Evolutionary conservation across 768 basidiomycete genomes (phyloP).

Genomic region (Roridomyces roridus): DNA sequence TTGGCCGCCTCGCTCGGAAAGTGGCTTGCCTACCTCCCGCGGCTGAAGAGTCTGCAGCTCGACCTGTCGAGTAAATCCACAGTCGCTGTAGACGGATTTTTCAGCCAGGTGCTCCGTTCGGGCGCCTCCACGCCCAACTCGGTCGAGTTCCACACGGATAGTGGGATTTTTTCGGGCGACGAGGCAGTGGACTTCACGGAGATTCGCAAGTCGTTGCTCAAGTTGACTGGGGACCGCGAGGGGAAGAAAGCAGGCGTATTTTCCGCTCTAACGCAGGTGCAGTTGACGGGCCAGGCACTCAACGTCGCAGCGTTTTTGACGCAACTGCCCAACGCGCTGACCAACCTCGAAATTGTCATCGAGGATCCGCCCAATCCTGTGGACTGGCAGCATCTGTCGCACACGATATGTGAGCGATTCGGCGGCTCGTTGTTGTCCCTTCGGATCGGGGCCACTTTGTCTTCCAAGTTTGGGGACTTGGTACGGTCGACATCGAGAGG

Average conservation of each 20-base stretch:
- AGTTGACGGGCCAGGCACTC: conserved; percentile 71
- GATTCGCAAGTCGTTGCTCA: conserved; percentile 71
- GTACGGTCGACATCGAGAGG: conserved; percentile 74
- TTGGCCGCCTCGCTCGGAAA: conserved; percentile 72
- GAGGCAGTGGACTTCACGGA: conserved; percentile 75
- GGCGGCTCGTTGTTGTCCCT: conserved; percentile 63
- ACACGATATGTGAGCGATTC: conserved; percentile 67
- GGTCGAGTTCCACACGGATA: conserved; percentile 65
- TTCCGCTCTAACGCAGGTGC: conserved; percentile 60
- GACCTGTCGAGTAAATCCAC: conserved; percentile 73
- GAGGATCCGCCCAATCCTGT: conserved; percentile 79
- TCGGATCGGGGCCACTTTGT: conserved; percentile 67
- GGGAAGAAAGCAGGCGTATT: conserved; percentile 63
- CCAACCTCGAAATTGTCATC: conserved; percentile 75
- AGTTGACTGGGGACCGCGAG: conserved; percentile 59
- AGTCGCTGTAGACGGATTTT: conserved; percentile 81
- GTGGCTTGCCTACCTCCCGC: conserved; percentile 71
- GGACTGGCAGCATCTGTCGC: conserved; percentile 78
- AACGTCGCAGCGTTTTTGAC: conserved; percentile 77
- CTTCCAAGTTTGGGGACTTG: conserved; percentile 82
- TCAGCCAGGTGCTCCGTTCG: conserved; percentile 67
- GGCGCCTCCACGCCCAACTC: conserved; percentile 77
- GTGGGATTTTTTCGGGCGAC: conserved; percentile 79
- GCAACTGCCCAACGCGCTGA: conserved; percentile 68
- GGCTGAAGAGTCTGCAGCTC: conserved; percentile 67